These are phyloP conservation scores for Diplodia sapinea DNA, from an alignment of 2,329 filamentous ascomycete species.

Conservation along the genomic window DNA sequence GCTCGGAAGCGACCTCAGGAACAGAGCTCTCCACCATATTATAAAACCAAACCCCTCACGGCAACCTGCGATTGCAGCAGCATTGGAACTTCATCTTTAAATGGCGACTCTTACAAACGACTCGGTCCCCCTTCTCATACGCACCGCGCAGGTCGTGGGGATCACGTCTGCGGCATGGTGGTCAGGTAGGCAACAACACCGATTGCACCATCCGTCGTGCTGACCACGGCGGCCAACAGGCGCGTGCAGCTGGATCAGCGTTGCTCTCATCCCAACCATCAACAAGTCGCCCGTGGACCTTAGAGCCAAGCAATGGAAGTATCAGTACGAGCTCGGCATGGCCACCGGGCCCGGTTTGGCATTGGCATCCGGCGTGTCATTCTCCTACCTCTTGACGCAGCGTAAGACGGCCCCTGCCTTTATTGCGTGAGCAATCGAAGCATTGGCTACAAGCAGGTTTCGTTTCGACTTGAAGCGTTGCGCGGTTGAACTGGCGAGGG, in stretches of 20 bases:
- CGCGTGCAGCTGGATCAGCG: constrained; percentile 30
- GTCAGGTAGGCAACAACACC: constrained; percentile 27
- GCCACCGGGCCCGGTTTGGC: constrained; percentile 35
- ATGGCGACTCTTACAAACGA: constrained; percentile 11
- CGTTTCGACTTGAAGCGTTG: too few relatives aligned
- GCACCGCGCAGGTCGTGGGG: constrained; percentile 34
- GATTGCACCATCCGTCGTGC: background rate
- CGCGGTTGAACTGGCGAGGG: too few relatives aligned
- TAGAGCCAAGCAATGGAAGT: constrained; percentile 37
- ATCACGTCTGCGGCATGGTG: constrained; percentile 32
- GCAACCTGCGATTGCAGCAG: too few relatives aligned
- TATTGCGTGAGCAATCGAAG: background rate
- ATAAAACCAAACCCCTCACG: background rate
- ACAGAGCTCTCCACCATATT: background rate
- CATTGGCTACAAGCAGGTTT: too few relatives aligned
- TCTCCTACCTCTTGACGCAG: constrained; percentile 28
- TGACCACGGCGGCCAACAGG: constrained; percentile 10
- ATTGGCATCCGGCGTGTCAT: constrained; percentile 32
- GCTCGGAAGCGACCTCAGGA: too few relatives aligned
- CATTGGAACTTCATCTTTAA: too few relatives aligned
- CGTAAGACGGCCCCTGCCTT: constrained; percentile 31
- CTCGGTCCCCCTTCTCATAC: constrained; percentile 25
- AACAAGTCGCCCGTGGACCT: constrained; percentile 34
- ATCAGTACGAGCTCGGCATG: constrained; percentile 36
- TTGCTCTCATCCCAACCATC: constrained; percentile 35